A percentile compares a stretch with the other conserved stretches of the same genome.
phyloP scores from a whole-genome alignment of 1,284 basidiomycete genomes.

The Cutaneotrichosporon curvatum region DNA sequence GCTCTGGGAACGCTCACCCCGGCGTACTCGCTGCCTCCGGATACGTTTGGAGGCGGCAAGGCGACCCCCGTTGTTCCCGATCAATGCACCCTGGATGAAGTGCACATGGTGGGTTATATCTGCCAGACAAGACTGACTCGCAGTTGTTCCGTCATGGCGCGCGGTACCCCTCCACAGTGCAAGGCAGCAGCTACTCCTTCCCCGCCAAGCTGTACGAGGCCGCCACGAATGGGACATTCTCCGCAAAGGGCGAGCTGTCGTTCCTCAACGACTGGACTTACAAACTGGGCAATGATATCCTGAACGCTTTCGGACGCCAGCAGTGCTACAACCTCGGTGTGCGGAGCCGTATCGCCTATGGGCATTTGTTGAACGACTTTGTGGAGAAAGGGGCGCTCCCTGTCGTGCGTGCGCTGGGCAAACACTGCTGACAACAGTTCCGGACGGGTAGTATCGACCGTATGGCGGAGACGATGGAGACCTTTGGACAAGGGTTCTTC shows the following conservation, averaged over 20 bases:
- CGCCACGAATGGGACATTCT: slow-evolving; percentile 23
- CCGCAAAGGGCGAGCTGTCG: slow-evolving; percentile 38
- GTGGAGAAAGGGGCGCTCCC: slow-evolving; percentile 45
- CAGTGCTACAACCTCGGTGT: slow-evolving; percentile 44
- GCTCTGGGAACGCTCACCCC: slow-evolving; percentile 78
- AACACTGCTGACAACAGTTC: slow-evolving; percentile 52
- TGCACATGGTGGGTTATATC: slow-evolving; percentile 50
- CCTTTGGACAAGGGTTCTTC: slow-evolving; percentile 82
- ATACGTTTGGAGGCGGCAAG: slow-evolving; percentile 61
- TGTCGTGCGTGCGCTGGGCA: slow-evolving; percentile 10
- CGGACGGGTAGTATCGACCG: slow-evolving; percentile 71
- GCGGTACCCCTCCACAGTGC: slow-evolving; percentile 40
- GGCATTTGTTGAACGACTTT: slow-evolving; percentile 72
- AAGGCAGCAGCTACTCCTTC: slow-evolving; percentile 29
- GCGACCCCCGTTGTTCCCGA: slow-evolving; percentile 63
- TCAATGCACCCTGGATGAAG: slow-evolving; percentile 59
- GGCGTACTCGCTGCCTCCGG: slow-evolving; percentile 67
- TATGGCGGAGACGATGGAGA: slow-evolving; percentile 72
- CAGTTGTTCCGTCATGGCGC: slow-evolving; percentile 59
- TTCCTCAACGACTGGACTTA: slow-evolving; percentile 50
- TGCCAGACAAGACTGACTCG: no score
- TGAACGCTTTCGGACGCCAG: slow-evolving; percentile 49
- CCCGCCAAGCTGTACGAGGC: slow-evolving; percentile 32
- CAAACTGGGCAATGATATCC: slow-evolving; percentile 46
- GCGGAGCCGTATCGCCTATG: slow-evolving; percentile 56